Evolutionary conservation across 179 eudicot species (phyloP).

Genomic region (Silene noctiflora): DNA sequence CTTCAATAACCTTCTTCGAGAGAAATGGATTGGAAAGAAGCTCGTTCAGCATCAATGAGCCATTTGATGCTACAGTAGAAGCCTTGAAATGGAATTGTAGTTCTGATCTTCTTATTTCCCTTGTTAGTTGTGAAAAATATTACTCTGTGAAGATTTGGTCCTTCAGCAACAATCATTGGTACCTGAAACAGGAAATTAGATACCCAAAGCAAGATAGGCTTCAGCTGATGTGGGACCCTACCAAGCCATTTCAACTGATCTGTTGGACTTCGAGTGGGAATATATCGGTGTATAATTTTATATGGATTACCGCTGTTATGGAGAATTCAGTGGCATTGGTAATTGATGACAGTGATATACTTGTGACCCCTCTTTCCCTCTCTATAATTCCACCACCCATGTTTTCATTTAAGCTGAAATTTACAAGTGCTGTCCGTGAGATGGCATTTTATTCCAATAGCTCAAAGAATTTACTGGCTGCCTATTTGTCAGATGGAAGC

Average conservation of each 20-base stretch:
- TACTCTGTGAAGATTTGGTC: slow-evolving; percentile 77
- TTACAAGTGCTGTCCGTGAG: slow-evolving; percentile 68
- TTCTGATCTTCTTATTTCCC: slow-evolving; percentile 75
- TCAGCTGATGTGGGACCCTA: slow-evolving; percentile 81
- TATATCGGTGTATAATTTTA: slow-evolving; percentile 57
- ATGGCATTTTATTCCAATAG: slow-evolving; percentile 59
- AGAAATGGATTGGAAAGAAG: slow-evolving; percentile 93
- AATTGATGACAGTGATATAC: slow-evolving; percentile 64
- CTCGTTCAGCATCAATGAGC: slow-evolving; percentile 65
- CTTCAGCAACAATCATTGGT: slow-evolving; percentile 93
- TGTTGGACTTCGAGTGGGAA: slow-evolving; percentile 80
- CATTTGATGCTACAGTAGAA: slow-evolving; percentile 49
- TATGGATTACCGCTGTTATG: slow-evolving; percentile 75
- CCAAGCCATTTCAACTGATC: slow-evolving; percentile 69
- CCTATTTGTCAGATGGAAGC: slow-evolving; percentile 67
- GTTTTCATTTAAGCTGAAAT: slow-evolving; percentile 66
- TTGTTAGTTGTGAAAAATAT: slow-evolving; percentile 57
- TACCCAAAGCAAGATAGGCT: slow-evolving; percentile 54
- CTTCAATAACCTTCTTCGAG: slow-evolving; percentile 72
- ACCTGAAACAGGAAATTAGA: slow-evolving; percentile 84
- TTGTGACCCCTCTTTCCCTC: slow-evolving; percentile 72
- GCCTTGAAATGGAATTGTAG: slow-evolving; percentile 71
- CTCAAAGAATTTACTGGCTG: slow-evolving; percentile 61
- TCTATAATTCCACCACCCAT: slow-evolving; percentile 89
- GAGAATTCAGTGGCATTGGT: slow-evolving; percentile 84